These are phyloP conservation scores for Paramecium sexaurelia DNA, from an alignment of 73 alveolate species.

Conservation along the genomic window DNA sequence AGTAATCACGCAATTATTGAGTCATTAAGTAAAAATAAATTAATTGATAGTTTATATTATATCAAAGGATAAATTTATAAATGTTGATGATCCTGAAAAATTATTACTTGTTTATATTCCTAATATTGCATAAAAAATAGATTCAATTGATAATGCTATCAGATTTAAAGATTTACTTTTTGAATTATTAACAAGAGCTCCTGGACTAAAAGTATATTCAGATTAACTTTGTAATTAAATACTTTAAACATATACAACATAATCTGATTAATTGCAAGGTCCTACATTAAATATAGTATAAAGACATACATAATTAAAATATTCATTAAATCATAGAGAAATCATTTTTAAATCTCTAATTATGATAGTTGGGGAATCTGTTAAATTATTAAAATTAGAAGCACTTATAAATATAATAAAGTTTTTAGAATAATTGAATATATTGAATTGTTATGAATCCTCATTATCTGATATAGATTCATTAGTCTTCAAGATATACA, in stretches of 20 bases:
- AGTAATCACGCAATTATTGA: background rate
- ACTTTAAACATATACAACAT: background rate
- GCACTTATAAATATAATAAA: background rate
- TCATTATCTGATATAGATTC: background rate
- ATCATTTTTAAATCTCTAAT: background rate
- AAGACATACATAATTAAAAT: constrained; percentile 3
- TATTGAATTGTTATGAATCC: background rate
- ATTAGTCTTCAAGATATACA: background rate
- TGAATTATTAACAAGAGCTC: constrained; percentile 31
- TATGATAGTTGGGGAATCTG: constrained; percentile 34
- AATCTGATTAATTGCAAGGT: background rate
- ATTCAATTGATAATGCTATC: background rate
- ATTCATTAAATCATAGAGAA: constrained; percentile 42
- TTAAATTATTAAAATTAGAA: background rate
- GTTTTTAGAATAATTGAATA: background rate
- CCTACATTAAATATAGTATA: constrained; percentile 15
- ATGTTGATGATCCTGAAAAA: constrained; percentile 32
- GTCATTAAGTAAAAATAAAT: background rate
- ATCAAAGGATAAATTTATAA: background rate
- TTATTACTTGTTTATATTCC: background rate
- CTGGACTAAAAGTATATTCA: background rate
- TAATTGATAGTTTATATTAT: background rate
- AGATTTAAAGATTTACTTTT: background rate
- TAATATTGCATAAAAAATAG: background rate
- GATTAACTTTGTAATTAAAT: background rate